A percentile compares a stretch with the other conserved stretches of the same genome.
Evolutionary conservation across 1,139 yeast species (phyloP).

Genomic region (Geotrichum aggregatum): DNA sequence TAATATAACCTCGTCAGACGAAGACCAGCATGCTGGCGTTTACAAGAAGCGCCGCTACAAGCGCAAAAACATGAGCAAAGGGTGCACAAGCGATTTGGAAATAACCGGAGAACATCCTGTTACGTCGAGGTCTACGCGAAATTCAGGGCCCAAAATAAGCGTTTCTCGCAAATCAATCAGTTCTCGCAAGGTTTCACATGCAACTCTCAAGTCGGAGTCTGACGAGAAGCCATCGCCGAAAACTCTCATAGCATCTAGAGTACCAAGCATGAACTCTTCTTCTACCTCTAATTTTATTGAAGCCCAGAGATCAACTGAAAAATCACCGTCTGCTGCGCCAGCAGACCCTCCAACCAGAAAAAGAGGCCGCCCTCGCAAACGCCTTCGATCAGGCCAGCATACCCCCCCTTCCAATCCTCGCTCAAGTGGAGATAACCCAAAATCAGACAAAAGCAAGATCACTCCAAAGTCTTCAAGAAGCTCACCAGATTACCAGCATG

Average conservation of each 20-base stretch:
- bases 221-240: no score
- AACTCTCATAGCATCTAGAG: no score
- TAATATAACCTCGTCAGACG: background rate
- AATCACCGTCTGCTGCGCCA: no score
- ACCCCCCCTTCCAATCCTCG: background rate
- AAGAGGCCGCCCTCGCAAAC: background rate
- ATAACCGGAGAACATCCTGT: background rate
- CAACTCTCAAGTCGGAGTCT: no score
- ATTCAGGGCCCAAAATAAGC: background rate
- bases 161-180: no score
- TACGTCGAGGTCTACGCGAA: slow-evolving; percentile 3
- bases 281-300: no score
- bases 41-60: background rate
- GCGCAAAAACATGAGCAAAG: background rate
- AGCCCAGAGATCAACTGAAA: no score
- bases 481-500: background rate
- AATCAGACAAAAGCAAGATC: no score
- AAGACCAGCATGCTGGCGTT: background rate
- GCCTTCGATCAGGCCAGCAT: background rate
- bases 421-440: no score
- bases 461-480: background rate
- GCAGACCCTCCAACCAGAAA: background rate
- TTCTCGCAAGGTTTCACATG: no score
- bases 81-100: slow-evolving; percentile 2
- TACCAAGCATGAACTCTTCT: no score